phyloP scores from a whole-genome alignment of 768 basidiomycete species.

The Lentinus brumalis region DNA sequence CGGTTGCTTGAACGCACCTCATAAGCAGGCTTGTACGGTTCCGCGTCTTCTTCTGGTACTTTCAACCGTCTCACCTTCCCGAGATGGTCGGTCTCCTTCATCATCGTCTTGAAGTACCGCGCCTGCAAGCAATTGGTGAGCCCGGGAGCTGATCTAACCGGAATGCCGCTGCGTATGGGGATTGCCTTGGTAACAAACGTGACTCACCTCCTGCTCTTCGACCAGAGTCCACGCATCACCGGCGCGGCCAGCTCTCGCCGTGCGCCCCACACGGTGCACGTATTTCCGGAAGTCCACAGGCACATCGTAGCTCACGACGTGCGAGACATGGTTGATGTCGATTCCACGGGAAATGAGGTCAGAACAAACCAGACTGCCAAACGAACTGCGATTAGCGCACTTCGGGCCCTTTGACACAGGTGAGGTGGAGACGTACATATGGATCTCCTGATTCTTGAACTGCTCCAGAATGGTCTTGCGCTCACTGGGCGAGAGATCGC shows the following conservation, averaged over 20 bases:
- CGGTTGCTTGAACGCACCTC: conserved; percentile 48
- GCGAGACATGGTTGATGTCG: conserved; percentile 88
- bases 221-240: conserved; percentile 96
- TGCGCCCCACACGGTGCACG: conserved; percentile 95
- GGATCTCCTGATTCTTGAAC: conserved; percentile 79
- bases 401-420: no score
- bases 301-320: conserved; percentile 94
- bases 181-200: not conserved
- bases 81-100: conserved; percentile 72
- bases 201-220: conserved; percentile 84
- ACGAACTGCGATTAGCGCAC: not conserved
- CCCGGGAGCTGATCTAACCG: not conserved
- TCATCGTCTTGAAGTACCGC: conserved; percentile 83
- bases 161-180: not conserved
- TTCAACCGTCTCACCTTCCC: conserved; percentile 67
- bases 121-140: conserved; percentile 49
- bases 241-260: conserved; percentile 86
- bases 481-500: conserved; percentile 74
- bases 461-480: conserved; percentile 76
- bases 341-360: conserved; percentile 96
- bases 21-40: conserved; percentile 58
- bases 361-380: conserved; percentile 84
- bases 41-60: conserved; percentile 62
- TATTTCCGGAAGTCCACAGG: conserved; percentile 99
- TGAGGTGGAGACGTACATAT: conserved; percentile 61